Percentiles rank a stretch among this genome's conserved stretches.
phyloP scores from a whole-genome alignment of 2,329 filamentous ascomycete species.

The Colletotrichum destructivum region DNA sequence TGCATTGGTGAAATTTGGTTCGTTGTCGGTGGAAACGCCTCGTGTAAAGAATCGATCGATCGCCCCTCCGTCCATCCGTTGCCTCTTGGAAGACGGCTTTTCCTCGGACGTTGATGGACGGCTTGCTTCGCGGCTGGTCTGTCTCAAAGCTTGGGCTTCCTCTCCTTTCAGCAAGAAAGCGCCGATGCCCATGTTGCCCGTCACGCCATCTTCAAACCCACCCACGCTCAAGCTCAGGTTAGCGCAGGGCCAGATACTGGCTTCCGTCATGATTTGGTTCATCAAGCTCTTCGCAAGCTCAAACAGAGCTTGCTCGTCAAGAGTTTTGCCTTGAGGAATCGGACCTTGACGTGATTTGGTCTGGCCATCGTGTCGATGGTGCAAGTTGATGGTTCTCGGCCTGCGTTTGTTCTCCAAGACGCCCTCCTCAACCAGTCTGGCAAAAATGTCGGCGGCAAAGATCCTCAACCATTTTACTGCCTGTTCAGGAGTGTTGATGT shows the following conservation, averaged over 20 bases:
- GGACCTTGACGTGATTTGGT: conserved; percentile 81
- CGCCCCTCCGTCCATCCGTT: conserved; percentile 62
- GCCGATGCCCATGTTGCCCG: conserved; percentile 88
- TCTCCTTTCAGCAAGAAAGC: conserved; percentile 86
- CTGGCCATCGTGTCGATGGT: conserved; percentile 82
- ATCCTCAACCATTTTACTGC: conserved; percentile 90
- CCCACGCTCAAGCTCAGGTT: conserved; percentile 90
- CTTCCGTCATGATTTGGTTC: conserved; percentile 83
- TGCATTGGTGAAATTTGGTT: conserved; percentile 44
- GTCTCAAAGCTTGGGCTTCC: conserved; percentile 71
- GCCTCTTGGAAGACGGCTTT: conserved; percentile 55
- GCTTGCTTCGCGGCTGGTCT: conserved; percentile 46
- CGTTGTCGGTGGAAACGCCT: conserved; percentile 50
- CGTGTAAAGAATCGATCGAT: conserved; percentile 73
- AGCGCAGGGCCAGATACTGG: conserved; percentile 89
- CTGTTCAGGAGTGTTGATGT: conserved; percentile 83
- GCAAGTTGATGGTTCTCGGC: conserved; percentile 87
- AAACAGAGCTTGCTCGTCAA: conserved; percentile 82
- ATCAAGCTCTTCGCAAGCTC: conserved; percentile 83
- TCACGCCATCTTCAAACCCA: conserved; percentile 92
- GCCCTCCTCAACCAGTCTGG: conserved; percentile 90
- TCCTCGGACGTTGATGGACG: conserved; percentile 24
- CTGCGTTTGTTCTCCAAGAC: conserved; percentile 89
- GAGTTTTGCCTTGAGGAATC: conserved; percentile 81
- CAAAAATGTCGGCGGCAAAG: conserved; percentile 92